These are phyloP conservation scores for Berkeleyomyces basicola DNA, from an alignment of 2,329 filamentous ascomycete species.

Conservation along the genomic window DNA sequence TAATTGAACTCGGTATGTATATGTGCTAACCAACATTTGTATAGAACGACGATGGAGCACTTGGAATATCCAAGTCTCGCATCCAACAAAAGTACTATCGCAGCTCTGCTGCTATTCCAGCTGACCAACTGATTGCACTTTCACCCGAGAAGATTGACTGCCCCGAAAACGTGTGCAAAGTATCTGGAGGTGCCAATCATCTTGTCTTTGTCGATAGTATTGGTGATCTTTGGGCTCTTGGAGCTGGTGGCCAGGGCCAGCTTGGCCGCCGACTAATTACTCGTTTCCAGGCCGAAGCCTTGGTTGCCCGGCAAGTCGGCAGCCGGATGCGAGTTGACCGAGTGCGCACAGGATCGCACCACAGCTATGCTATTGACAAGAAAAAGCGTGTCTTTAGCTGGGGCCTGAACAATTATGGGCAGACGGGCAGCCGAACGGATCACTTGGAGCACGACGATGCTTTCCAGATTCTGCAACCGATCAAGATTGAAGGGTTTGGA, in stretches of 20 bases:
- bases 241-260: constrained; percentile 33
- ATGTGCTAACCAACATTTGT: not conserved
- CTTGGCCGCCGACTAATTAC: constrained; percentile 29
- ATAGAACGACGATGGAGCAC: constrained; percentile 29
- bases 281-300: constrained; percentile 30
- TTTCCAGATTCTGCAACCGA: constrained; percentile 14
- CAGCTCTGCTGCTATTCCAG: constrained; percentile 1
- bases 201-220: constrained; percentile 35
- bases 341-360: constrained; percentile 43
- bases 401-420: constrained; percentile 56
- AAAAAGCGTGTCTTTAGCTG: constrained; percentile 49
- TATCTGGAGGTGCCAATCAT: constrained; percentile 41
- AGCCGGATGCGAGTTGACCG: constrained; percentile 21
- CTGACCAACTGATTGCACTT: constrained; percentile 8
- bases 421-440: constrained; percentile 45
- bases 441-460: constrained; percentile 37
- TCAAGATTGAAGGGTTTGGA: constrained; percentile 23
- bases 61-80: constrained; percentile 30
- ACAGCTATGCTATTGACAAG: constrained; percentile 51
- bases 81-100: constrained; percentile 6
- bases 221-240: constrained; percentile 38
- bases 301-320: constrained; percentile 26
- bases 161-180: constrained; percentile 33
- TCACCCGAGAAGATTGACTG: constrained; percentile 30
- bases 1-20: not conserved